Evolutionary conservation across 2,329 filamentous ascomycete species (phyloP), one percentile per base, ranked within the genome.

Genomic region (Aspergillus thermomutatus): DNA sequence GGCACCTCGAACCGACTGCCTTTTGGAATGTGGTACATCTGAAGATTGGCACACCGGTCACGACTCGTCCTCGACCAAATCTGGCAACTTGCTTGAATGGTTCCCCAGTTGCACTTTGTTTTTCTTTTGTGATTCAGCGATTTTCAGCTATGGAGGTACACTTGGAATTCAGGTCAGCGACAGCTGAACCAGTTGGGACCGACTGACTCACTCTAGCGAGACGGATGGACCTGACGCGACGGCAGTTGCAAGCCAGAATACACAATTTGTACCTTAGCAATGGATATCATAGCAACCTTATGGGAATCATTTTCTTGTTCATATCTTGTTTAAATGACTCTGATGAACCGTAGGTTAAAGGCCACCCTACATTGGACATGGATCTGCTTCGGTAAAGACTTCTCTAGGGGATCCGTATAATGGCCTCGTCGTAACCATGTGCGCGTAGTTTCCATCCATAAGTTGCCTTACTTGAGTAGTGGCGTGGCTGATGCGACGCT

Each of bases 21-120:
- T 26, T 72, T 69, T 51, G 64, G 66, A 26, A 76, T 77, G 73
- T 77, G 75, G 75, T 77, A 75, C 60, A 73, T 77, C 45, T 75
- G 66, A 48, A 31, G 28, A 25, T 25, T n/a, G 9, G 28, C 21
- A 21, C n/a, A 6, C 21, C 43, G 11, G 21, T 51, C 31, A 51
- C 49, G 31, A 58, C 41, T 52, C 11, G 7, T 25, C 28, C 21
- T 49, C 27, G 11, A 21, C n/a, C n/a, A 21, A 31, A 21, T 49
- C 40, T 43, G 48, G 50, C 34, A 50, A 34, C n/a, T 37, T 49
- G 43, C 27, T 49, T 53, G 27, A 31, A 27, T 52, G 34, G 34
- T 53, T n/a, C 31, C 17, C 19, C 31, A 37, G 23, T 28, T 52
- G 19, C 23, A 10, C 17, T 46, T 26, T 43, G 46, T 26, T 25